Percentiles rank a stretch among this genome's conserved stretches.
These are phyloP conservation scores for Aspergillus hiratsukae DNA, from an alignment of 2,329 filamentous ascomycete genomes.

Conservation along the genomic window DNA sequence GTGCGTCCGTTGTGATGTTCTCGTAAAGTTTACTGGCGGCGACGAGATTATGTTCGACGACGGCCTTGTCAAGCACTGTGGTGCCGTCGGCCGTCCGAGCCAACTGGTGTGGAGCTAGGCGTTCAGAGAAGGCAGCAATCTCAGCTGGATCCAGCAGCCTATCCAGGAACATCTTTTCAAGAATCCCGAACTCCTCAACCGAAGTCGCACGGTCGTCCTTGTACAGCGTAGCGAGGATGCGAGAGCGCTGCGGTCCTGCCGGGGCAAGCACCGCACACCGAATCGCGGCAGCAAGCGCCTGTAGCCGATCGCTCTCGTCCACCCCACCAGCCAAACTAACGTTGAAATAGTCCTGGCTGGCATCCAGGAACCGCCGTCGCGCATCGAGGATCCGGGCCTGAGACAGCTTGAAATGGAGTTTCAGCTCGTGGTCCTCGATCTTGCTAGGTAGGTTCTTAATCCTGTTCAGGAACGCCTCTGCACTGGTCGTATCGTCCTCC, in stretches of 20 bases:
- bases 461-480: constrained; percentile 86
- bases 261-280: constrained; percentile 90
- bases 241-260: constrained; percentile 77
- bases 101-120: constrained; percentile 80
- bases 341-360: constrained; percentile 80
- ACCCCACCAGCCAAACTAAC: constrained; percentile 74
- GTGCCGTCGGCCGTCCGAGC: constrained; percentile 85
- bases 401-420: constrained; percentile 81
- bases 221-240: constrained; percentile 77
- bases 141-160: constrained; percentile 76
- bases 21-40: constrained; percentile 74
- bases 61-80: constrained; percentile 87
- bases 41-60: constrained; percentile 93
- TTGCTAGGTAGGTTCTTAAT: constrained; percentile 85
- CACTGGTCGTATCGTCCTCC: constrained; percentile 81
- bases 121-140: constrained; percentile 77
- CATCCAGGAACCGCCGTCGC: constrained; percentile 82
- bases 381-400: constrained; percentile 92
- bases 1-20: constrained; percentile 70
- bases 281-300: constrained; percentile 80
- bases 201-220: constrained; percentile 81
- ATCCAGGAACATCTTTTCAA: constrained; percentile 98
- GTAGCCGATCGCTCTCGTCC: constrained; percentile 80
- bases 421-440: constrained; percentile 67
- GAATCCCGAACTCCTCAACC: constrained; percentile 75